Percentiles rank a stretch among this genome's conserved stretches.
These are phyloP conservation scores for Kitagawia praeruptora DNA, from an alignment of 129 eudicot genomes.

Conservation along the genomic window DNA sequence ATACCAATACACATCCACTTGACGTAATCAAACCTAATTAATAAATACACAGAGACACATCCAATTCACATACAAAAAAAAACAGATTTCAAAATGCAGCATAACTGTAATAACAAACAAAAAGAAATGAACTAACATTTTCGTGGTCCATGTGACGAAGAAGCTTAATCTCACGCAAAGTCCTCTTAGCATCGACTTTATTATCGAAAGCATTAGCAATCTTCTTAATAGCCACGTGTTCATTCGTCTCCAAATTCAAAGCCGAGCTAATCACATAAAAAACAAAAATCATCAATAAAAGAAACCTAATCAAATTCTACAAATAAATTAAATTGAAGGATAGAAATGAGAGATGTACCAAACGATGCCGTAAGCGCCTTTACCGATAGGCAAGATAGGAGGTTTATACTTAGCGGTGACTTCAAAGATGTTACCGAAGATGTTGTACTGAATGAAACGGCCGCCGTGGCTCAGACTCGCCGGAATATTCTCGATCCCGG, in stretches of 20 bases:
- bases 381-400: conserved; percentile 79
- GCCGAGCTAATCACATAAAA: conserved; percentile 39
- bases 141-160: conserved; percentile 94
- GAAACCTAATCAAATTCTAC: background rate
- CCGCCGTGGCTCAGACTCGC: conserved; percentile 83
- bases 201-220: conserved; percentile 85
- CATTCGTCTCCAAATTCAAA: conserved; percentile 87
- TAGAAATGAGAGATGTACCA: conserved; percentile 28
- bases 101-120: too few species aligned
- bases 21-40: background rate
- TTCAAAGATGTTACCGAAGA: conserved; percentile 74
- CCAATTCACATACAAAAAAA: background rate
- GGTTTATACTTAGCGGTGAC: conserved; percentile 83
- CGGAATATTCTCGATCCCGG: conserved; percentile 51
- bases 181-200: conserved; percentile 32
- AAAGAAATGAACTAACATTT: conserved; percentile 53
- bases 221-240: conserved; percentile 90
- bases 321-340: background rate
- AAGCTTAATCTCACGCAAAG: conserved; percentile 85
- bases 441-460: conserved; percentile 70
- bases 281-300: background rate
- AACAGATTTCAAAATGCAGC: background rate
- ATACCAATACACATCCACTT: too few species aligned
- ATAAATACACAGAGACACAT: background rate
- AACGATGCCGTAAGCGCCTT: conserved; percentile 92